Evolutionary conservation across 176 grass and related monocot genomes (phyloP).

Genomic region (Puya raimondii): DNA sequence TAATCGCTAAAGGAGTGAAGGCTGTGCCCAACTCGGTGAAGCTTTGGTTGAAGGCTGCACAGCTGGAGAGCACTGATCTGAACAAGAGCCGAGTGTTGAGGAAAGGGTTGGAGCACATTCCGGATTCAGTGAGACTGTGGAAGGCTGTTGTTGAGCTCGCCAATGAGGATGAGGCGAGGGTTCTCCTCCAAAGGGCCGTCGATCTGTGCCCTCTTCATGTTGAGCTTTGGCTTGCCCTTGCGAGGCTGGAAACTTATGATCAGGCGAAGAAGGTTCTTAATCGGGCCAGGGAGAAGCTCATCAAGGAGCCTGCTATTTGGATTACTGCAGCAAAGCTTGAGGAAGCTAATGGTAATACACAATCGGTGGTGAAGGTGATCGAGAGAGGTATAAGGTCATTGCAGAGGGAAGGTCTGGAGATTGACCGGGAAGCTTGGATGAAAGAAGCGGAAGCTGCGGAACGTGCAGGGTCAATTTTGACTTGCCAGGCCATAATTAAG

Average conservation of each 20-base stretch:
- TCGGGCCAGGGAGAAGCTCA: constrained; percentile 69
- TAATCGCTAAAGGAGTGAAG: constrained; percentile 84
- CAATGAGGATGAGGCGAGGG: constrained; percentile 73
- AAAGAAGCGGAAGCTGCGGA: constrained; percentile 87
- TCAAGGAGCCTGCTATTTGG: constrained; percentile 89
- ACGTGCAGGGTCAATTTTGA: constrained; percentile 71
- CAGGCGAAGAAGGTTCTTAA: constrained; percentile 91
- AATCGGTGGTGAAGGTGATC: constrained; percentile 73
- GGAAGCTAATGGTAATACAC: constrained; percentile 70
- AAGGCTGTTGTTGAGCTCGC: constrained; percentile 83
- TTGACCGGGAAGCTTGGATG: constrained; percentile 87
- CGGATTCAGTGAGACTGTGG: constrained; percentile 86
- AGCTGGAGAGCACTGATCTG: constrained; percentile 53
- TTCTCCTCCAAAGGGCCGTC: constrained; percentile 85
- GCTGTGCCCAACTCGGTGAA: constrained; percentile 87
- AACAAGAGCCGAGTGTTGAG: constrained; percentile 68
- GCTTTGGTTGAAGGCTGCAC: constrained; percentile 78
- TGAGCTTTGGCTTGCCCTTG: constrained; percentile 87
- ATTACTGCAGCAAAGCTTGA: constrained; percentile 93
- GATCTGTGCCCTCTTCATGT: constrained; percentile 86
- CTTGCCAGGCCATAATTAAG: constrained; percentile 83
- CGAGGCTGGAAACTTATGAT: constrained; percentile 89
- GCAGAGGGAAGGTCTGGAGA: constrained; percentile 69
- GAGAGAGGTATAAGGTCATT: constrained; percentile 80
- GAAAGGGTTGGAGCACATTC: constrained; percentile 82